These are phyloP conservation scores for Jasminum sambac DNA, from an alignment of 257 asterid genomes.

Conservation along the genomic window DNA sequence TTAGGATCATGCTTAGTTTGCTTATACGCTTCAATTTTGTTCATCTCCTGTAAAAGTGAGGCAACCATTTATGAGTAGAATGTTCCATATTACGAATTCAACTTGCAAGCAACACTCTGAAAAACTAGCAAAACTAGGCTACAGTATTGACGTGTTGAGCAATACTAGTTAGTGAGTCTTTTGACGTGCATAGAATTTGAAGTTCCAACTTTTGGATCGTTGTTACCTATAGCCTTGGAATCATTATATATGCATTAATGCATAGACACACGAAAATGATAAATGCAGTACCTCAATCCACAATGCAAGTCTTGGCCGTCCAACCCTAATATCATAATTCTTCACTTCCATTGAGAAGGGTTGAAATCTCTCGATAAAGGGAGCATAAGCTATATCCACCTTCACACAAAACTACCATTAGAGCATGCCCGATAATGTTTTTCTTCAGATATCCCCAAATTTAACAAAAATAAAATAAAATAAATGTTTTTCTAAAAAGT, in stretches of 20 bases:
- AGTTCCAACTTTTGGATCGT: neutral
- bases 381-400: conserved; percentile 84
- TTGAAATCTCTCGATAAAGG: conserved; percentile 67
- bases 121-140: neutral
- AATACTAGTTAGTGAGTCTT: neutral
- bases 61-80: neutral
- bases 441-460: too few species aligned
- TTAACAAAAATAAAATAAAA: too few species aligned
- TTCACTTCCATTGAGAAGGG: conserved; percentile 56
- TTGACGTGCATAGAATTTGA: neutral
- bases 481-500: too few species aligned
- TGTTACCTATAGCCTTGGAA: neutral
- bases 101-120: too few species aligned
- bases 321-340: conserved; percentile 53
- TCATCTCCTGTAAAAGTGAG: conserved; percentile 60
- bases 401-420: conserved; percentile 1
- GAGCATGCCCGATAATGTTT: too few species aligned
- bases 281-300: conserved; percentile 64
- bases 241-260: neutral
- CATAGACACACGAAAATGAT: neutral
- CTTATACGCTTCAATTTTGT: conserved; percentile 72
- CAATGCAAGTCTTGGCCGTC: conserved; percentile 61
- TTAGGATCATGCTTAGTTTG: conserved; percentile 60
- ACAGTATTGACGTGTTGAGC: neutral
- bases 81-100: neutral